Evolutionary conservation across 352 stramenopile species (phyloP).

Genomic region (Phytophthora tentaculata): DNA sequence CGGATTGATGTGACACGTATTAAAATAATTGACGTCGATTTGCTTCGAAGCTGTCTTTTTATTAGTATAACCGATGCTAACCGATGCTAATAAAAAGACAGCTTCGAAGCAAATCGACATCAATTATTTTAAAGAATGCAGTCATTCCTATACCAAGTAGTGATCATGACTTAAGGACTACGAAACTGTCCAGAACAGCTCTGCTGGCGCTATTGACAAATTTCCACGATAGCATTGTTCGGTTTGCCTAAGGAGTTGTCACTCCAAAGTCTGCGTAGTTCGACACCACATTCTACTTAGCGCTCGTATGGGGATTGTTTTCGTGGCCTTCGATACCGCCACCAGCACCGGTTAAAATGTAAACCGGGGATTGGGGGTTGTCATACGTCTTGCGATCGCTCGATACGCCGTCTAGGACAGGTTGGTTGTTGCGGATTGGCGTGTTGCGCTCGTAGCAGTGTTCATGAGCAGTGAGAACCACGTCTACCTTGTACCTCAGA

Average conservation of each 20-base stretch:
- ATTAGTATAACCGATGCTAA: too few species aligned
- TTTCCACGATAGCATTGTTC: constrained; percentile 35
- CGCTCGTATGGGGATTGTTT: constrained; percentile 14
- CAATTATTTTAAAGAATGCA: too few species aligned
- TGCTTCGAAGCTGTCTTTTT: too few species aligned
- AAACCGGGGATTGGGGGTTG: constrained; percentile 44
- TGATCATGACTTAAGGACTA: constrained; percentile 27
- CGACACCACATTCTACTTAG: constrained; percentile 34
- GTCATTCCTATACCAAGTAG: too few species aligned
- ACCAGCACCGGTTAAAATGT: constrained; percentile 36
- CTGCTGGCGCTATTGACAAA: constrained; percentile 33
- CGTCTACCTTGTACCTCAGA: constrained; percentile 36
- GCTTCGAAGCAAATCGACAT: too few species aligned
- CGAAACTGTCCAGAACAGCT: constrained; percentile 38
- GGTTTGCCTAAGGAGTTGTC: constrained; percentile 30
- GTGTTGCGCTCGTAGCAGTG: constrained; percentile 44
- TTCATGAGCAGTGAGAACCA: constrained; percentile 43
- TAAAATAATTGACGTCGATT: too few species aligned
- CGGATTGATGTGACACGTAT: too few species aligned
- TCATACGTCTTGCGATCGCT: constrained; percentile 32
- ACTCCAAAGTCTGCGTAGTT: constrained; percentile 41
- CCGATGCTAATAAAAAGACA: too few species aligned
- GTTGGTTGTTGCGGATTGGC: constrained; percentile 25
- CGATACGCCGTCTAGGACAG: constrained; percentile 34
- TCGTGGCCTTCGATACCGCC: constrained; percentile 35